Evolutionary conservation across 805 yeast genomes (phyloP).

Genomic region (Ogataea methanolica): DNA sequence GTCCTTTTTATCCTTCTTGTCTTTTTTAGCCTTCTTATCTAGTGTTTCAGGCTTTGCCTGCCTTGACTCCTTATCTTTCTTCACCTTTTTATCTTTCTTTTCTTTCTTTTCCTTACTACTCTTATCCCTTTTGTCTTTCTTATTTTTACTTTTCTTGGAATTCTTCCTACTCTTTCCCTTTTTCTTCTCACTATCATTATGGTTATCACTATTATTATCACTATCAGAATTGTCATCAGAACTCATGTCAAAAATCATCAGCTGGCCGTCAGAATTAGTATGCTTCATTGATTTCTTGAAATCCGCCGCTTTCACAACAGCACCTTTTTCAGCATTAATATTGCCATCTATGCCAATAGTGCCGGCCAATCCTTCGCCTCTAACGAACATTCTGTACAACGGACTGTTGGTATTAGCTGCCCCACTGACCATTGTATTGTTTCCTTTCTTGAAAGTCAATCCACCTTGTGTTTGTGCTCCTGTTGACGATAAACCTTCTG

Average conservation of each 20-base stretch:
- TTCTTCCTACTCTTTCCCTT: constrained; percentile 18
- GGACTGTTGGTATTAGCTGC: constrained; percentile 55
- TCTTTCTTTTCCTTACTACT: constrained; percentile 20
- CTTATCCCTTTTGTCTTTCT: constrained; percentile 22
- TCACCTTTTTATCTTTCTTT: constrained; percentile 20
- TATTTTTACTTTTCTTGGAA: constrained; percentile 24
- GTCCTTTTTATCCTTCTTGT: constrained; percentile 11
- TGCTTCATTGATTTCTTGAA: constrained; percentile 6
- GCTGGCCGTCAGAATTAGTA: constrained; percentile 15
- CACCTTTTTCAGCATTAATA: constrained; percentile 8
- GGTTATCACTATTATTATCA: constrained; percentile 26
- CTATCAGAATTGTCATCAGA: constrained; percentile 11
- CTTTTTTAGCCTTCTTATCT: constrained; percentile 18
- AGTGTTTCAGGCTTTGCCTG: constrained; percentile 20
- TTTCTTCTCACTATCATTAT: constrained; percentile 17
- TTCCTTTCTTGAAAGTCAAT: constrained; percentile 35
- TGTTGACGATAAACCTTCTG: constrained; percentile 1
- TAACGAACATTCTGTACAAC: constrained; percentile 78
- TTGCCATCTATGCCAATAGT: constrained; percentile 41
- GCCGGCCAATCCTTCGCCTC: constrained; percentile 81
- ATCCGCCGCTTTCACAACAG: constrained; percentile 10
- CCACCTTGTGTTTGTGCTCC: constrained; percentile 8
- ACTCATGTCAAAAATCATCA: constrained; percentile 18
- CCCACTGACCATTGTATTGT: constrained; percentile 40
- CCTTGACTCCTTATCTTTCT: constrained; percentile 13